Percentiles rank a stretch among this genome's conserved stretches.
phyloP scores from a whole-genome alignment of 495 filamentous ascomycete species.

The Penicillium lividum region DNA sequence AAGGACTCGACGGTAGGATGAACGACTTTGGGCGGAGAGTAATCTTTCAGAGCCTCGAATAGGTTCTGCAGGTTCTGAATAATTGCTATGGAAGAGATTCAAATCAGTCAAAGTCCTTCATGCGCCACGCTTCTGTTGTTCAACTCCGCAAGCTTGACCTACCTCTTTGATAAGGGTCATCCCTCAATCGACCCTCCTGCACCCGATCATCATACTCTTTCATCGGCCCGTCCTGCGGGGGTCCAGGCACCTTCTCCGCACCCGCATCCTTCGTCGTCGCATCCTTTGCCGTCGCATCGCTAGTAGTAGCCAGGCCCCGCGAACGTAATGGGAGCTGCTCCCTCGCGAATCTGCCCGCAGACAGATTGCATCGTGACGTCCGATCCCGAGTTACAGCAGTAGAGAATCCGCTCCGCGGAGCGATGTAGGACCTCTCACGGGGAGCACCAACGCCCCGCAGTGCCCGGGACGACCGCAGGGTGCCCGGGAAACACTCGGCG shows the following conservation, averaged over 20 bases:
- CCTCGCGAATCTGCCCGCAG: not conserved
- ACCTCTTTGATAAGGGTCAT: slow-evolving; percentile 93
- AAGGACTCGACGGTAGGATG: slow-evolving; percentile 62
- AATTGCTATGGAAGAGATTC: slow-evolving; percentile 56
- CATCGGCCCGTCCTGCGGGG: slow-evolving; percentile 63
- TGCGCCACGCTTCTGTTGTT: not conserved
- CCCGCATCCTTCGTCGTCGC: slow-evolving; percentile 16
- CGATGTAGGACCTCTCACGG: slow-evolving; percentile 15
- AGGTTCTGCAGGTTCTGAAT: slow-evolving; percentile 86
- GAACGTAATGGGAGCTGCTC: slow-evolving; percentile 11
- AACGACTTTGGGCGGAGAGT: slow-evolving; percentile 69
- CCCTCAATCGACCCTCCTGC: slow-evolving; percentile 64
- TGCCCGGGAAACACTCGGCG: slow-evolving; percentile 35
- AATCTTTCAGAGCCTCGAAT: slow-evolving; percentile 76
- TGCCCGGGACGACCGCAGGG: slow-evolving; percentile 27
- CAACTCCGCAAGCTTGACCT: slow-evolving; percentile 17
- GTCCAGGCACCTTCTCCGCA: slow-evolving; percentile 9
- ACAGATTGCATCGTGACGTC: not conserved
- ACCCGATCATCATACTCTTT: slow-evolving; percentile 86
- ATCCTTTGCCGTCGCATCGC: slow-evolving; percentile 17
- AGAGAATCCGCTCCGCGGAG: slow-evolving; percentile 8
- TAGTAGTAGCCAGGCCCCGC: slow-evolving; percentile 23
- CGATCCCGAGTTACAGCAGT: slow-evolving; percentile 2
- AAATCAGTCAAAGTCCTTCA: not conserved
- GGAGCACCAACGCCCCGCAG: slow-evolving; percentile 5